phyloP scores from a whole-genome alignment of 805 yeast species.

The Cyberlindnera mycetangii region DNA sequence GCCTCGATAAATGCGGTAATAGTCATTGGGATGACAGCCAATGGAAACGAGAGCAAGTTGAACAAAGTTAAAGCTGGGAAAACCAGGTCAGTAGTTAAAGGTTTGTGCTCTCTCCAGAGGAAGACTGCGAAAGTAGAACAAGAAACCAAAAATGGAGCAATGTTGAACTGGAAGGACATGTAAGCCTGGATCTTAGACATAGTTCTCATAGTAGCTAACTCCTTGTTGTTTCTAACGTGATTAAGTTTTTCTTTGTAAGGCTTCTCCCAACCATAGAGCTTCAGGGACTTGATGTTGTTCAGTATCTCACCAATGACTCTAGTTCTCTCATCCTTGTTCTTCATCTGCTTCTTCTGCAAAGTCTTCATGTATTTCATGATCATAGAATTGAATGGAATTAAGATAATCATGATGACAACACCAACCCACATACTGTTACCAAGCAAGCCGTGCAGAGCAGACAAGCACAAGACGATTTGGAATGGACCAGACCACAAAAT shows the following conservation, averaged over 20 bases:
- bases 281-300: conserved; percentile 88
- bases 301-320: conserved; percentile 84
- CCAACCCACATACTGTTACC: conserved; percentile 98
- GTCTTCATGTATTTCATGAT: conserved; percentile 66
- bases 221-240: conserved; percentile 84
- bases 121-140: conserved; percentile 86
- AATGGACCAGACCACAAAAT: conserved; percentile 92
- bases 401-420: conserved; percentile 68
- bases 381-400: conserved; percentile 76
- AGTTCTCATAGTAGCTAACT: conserved; percentile 68
- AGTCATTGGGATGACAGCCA: conserved; percentile 89
- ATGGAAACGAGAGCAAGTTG: conserved; percentile 86
- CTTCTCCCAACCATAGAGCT: conserved; percentile 92
- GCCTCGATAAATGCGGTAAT: conserved; percentile 86
- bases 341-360: conserved; percentile 84
- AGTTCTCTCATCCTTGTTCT: conserved; percentile 86
- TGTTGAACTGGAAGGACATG: conserved; percentile 72
- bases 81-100: conserved; percentile 85
- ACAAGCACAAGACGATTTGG: conserved; percentile 74
- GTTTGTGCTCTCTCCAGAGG: conserved; percentile 53
- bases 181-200: conserved; percentile 73
- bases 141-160: conserved; percentile 87
- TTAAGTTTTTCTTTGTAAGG: conserved; percentile 75
- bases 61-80: conserved; percentile 88
- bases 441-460: conserved; percentile 65